Evolutionary conservation across 2,329 filamentous ascomycete species (phyloP).

Genomic region (Xylariaceae sp.): DNA sequence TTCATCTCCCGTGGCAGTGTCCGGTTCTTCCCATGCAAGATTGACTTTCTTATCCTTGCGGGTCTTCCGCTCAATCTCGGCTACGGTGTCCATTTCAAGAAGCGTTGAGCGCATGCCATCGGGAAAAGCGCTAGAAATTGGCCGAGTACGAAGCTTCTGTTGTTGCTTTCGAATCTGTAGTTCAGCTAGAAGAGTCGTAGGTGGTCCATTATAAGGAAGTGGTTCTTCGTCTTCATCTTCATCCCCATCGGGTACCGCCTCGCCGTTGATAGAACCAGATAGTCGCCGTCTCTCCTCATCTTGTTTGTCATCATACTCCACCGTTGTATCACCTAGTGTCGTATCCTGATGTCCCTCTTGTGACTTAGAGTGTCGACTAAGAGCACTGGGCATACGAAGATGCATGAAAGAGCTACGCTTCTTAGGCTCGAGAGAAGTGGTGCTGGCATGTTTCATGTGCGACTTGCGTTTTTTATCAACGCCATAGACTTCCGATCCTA

Average conservation of each 20-base stretch:
- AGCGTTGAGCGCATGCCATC: slow-evolving; percentile 90
- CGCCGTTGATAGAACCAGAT: slow-evolving; percentile 34
- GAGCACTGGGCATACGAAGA: slow-evolving; percentile 45
- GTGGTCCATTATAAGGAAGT: slow-evolving; percentile 66
- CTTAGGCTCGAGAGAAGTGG: slow-evolving; percentile 40
- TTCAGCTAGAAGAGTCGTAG: slow-evolving; percentile 90
- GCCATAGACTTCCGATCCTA: slow-evolving; percentile 77
- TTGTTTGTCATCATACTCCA: slow-evolving; percentile 15
- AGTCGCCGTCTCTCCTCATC: slow-evolving; percentile 33
- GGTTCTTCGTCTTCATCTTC: slow-evolving; percentile 51
- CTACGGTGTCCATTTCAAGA: slow-evolving; percentile 86
- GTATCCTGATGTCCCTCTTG: slow-evolving; percentile 28
- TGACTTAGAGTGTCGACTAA: slow-evolving; percentile 32
- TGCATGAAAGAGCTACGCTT: slow-evolving; percentile 55
- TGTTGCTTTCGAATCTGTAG: slow-evolving; percentile 89
- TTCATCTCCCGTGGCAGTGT: slow-evolving; percentile 26
- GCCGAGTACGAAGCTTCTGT: slow-evolving; percentile 77
- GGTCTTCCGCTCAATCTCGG: slow-evolving; percentile 77
- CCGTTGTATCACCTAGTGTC: slow-evolving; percentile 12
- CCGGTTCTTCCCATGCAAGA: slow-evolving; percentile 78
- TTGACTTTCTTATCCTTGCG: slow-evolving; percentile 77
- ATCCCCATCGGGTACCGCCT: slow-evolving; percentile 42
- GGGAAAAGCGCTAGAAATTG: slow-evolving; percentile 62
- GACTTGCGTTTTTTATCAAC: slow-evolving; percentile 55
- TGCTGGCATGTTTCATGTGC: slow-evolving; percentile 33